phyloP scores from a whole-genome alignment of 2,329 filamentous ascomycete genomes.

The Colletotrichum simmondsii region DNA sequence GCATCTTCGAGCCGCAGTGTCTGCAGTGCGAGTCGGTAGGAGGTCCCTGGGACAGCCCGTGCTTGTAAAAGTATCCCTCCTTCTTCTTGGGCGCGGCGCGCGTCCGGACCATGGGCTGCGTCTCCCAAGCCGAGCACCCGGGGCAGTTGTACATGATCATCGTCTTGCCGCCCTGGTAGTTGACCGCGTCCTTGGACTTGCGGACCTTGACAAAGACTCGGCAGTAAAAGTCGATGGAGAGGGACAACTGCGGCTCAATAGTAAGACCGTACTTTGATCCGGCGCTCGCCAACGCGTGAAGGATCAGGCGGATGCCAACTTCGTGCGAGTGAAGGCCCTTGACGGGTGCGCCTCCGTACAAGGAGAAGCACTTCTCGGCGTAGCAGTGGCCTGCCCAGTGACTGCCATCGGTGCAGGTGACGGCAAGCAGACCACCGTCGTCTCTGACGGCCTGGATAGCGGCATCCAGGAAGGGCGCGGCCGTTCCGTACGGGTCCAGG shows the following conservation, averaged over 20 bases:
- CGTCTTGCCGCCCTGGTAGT: conserved; percentile 88
- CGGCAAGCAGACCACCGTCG: conserved; percentile 90
- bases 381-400: conserved; percentile 96
- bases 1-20: conserved; percentile 88
- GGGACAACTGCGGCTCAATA: conserved; percentile 89
- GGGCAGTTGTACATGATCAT: conserved; percentile 92
- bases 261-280: conserved; percentile 87
- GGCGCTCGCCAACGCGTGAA: conserved; percentile 82
- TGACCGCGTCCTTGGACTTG: conserved; percentile 85
- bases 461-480: conserved; percentile 90
- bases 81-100: conserved; percentile 76
- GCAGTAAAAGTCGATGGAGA: conserved; percentile 96
- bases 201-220: conserved; percentile 87
- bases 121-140: conserved; percentile 92
- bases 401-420: conserved; percentile 96
- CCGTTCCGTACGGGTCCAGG: conserved; percentile 94
- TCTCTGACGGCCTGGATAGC: conserved; percentile 85
- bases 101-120: conserved; percentile 80
- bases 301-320: conserved; percentile 85
- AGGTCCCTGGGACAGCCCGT: conserved; percentile 79
- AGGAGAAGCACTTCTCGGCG: conserved; percentile 89
- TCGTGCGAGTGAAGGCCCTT: conserved; percentile 91
- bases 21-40: conserved; percentile 74
- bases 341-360: conserved; percentile 91
- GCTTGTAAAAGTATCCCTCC: conserved; percentile 78